phyloP scores from a whole-genome alignment of 164 flowering plant genomes.

The Tinospora cordifolia region DNA sequence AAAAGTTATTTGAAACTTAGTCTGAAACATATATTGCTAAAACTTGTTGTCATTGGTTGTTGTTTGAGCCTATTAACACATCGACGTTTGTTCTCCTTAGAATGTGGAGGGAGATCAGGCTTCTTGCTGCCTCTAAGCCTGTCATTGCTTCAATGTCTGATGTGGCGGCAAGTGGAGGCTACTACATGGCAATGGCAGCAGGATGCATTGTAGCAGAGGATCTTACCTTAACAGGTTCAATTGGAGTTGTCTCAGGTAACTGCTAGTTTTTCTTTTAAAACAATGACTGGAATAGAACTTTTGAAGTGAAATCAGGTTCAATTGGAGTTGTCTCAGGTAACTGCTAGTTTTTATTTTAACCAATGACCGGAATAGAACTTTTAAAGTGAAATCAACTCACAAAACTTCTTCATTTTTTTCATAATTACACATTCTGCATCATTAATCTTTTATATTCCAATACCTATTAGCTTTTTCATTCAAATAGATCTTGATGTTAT shows the following conservation, averaged over 20 bases:
- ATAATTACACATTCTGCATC: too few relatives aligned
- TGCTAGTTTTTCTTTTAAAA: background rate
- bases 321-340: slow-evolving; percentile 96
- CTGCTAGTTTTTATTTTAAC: background rate
- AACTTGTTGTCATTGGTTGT: background rate
- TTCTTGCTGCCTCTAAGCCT: slow-evolving; percentile 72
- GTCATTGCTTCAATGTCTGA: slow-evolving; percentile 96
- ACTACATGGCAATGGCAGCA: slow-evolving; percentile 98
- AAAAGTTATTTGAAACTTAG: background rate
- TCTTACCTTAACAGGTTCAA: slow-evolving; percentile 89
- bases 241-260: slow-evolving; percentile 94
- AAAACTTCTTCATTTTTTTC: too few relatives aligned
- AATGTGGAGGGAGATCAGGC: slow-evolving; percentile 97
- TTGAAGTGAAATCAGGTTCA: slow-evolving; percentile 53
- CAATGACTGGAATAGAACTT: background rate
- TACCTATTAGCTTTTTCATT: too few relatives aligned
- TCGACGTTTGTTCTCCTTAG: slow-evolving; percentile 31
- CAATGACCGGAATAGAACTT: background rate
- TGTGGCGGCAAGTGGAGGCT: slow-evolving; percentile 99
- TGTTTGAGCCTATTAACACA: background rate
- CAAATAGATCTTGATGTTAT: background rate
- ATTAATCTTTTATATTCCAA: too few relatives aligned
- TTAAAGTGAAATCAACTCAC: slow-evolving; percentile 21
- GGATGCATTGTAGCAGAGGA: slow-evolving; percentile 72
- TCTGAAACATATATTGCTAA: background rate